A percentile compares a stretch with the other conserved stretches of the same genome.
phyloP scores from a whole-genome alignment of 1,284 basidiomycete genomes.

The Heliocybe sulcata region DNA sequence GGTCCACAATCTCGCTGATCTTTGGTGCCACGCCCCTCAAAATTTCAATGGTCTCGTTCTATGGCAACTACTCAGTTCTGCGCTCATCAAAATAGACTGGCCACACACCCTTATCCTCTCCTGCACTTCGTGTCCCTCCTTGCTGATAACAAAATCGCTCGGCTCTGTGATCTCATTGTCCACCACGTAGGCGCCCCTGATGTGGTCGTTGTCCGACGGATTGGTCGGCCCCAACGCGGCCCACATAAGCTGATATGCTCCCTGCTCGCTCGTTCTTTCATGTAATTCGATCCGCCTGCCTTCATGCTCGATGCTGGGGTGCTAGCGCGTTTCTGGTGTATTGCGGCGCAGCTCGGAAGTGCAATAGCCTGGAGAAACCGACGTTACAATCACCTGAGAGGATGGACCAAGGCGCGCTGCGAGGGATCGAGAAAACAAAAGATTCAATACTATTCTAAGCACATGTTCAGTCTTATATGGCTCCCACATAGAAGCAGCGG shows the following conservation, averaged over 20 bases:
- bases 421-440: slow-evolving; percentile 34
- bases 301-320: slow-evolving; percentile 2
- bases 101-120: slow-evolving; percentile 36
- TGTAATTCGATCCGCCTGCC: slow-evolving; percentile 18
- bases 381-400: slow-evolving; percentile 23
- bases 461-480: not conserved
- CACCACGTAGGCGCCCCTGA: slow-evolving; percentile 31
- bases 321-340: slow-evolving; percentile 12
- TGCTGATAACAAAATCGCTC: slow-evolving; percentile 36
- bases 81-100: not conserved
- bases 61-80: slow-evolving; percentile 4
- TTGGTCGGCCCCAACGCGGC: slow-evolving; percentile 25
- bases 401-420: slow-evolving; percentile 21
- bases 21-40: slow-evolving; percentile 12
- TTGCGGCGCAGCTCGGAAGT: slow-evolving; percentile 29
- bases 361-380: slow-evolving; percentile 42
- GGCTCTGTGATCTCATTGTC: slow-evolving; percentile 24
- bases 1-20: not conserved
- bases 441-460: slow-evolving; percentile 18
- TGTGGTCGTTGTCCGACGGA: slow-evolving; percentile 11
- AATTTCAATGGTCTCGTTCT: slow-evolving; percentile 25
- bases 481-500: slow-evolving; percentile 12
- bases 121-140: slow-evolving; percentile 30
- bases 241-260: slow-evolving; percentile 33
- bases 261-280: slow-evolving; percentile 28